phyloP scores from a whole-genome alignment of 768 basidiomycete species.

The Kwoniella dejecticola region DNA sequence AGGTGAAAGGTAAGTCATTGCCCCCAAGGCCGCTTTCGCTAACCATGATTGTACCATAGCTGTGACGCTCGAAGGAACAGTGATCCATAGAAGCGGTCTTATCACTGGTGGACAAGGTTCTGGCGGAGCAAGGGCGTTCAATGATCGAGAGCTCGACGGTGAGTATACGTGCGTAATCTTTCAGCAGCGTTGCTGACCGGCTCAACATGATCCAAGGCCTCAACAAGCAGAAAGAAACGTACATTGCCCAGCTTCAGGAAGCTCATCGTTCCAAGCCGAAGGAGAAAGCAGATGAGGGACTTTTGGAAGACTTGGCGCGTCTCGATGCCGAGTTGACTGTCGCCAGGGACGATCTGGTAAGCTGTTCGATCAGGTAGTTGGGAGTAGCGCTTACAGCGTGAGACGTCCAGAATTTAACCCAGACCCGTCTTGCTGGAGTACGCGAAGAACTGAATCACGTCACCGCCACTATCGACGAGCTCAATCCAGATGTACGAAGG shows the following conservation, averaged over 20 bases:
- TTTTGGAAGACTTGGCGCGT: constrained; percentile 73
- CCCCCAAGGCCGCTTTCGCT: neutral
- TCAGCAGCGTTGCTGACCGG: neutral
- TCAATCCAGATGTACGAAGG: constrained; percentile 37
- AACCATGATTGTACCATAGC: constrained; percentile 60
- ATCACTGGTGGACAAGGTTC: constrained; percentile 93
- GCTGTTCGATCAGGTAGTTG: constrained; percentile 32
- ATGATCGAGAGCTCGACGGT: constrained; percentile 92
- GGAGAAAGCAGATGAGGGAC: constrained; percentile 77
- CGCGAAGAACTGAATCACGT: constrained; percentile 82
- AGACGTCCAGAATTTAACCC: constrained; percentile 67
- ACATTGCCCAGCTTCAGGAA: constrained; percentile 75
- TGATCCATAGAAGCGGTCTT: constrained; percentile 95
- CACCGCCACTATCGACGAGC: constrained; percentile 38
- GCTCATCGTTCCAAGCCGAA: constrained; percentile 80
- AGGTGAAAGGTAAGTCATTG: constrained; percentile 79
- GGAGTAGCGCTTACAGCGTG: neutral
- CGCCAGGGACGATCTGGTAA: constrained; percentile 78
- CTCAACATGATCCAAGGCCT: constrained; percentile 20
- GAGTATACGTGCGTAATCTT: constrained; percentile 19
- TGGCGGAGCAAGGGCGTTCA: constrained; percentile 82
- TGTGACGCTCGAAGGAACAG: constrained; percentile 92
- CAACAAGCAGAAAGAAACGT: constrained; percentile 42
- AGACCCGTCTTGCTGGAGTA: constrained; percentile 72
- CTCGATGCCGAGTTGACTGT: constrained; percentile 76